Evolutionary conservation across 345 rosid species (phyloP).

Genomic region (Pistacia atlantica): DNA sequence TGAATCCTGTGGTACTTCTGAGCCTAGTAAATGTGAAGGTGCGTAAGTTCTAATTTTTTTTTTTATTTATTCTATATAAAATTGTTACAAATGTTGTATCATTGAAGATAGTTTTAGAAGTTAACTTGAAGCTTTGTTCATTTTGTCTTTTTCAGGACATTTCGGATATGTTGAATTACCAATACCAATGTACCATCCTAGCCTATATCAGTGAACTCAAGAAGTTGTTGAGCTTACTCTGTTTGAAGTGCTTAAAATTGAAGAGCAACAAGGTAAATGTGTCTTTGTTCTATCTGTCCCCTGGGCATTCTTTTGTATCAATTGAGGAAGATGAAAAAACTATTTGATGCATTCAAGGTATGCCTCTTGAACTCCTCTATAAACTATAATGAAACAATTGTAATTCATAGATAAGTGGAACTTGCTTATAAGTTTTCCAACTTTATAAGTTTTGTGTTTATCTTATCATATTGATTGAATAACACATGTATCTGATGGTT

Average conservation of each 20-base stretch:
- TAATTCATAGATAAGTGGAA: not conserved
- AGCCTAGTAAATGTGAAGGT: conserved; percentile 90
- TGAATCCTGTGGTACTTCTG: conserved; percentile 91
- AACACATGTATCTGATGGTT: too few species aligned
- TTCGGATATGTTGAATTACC: conserved; percentile 91
- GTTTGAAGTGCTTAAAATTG: conserved; percentile 87
- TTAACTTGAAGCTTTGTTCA: conserved; percentile 9
- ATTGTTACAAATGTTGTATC: conserved; percentile 1
- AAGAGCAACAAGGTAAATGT: conserved; percentile 67
- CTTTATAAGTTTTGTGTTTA: not conserved
- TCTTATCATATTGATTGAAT: too few species aligned
- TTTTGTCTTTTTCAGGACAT: conserved; percentile 69
- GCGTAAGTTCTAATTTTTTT: conserved; percentile 16
- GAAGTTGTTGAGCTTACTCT: conserved; percentile 70
- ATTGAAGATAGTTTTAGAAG: not conserved
- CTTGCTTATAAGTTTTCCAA: not conserved
- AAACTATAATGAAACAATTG: conserved; percentile 2
- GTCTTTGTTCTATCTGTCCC: not conserved
- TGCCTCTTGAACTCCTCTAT: not conserved
- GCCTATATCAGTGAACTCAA: conserved; percentile 75
- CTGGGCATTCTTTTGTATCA: not conserved
- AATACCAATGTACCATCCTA: conserved; percentile 86
- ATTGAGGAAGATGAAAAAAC: not conserved
- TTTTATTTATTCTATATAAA: not conserved
- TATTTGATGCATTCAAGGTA: not conserved